These are phyloP conservation scores for Panicum hallii DNA, from an alignment of 202 grass and related monocot genomes.

Conservation along the genomic window DNA sequence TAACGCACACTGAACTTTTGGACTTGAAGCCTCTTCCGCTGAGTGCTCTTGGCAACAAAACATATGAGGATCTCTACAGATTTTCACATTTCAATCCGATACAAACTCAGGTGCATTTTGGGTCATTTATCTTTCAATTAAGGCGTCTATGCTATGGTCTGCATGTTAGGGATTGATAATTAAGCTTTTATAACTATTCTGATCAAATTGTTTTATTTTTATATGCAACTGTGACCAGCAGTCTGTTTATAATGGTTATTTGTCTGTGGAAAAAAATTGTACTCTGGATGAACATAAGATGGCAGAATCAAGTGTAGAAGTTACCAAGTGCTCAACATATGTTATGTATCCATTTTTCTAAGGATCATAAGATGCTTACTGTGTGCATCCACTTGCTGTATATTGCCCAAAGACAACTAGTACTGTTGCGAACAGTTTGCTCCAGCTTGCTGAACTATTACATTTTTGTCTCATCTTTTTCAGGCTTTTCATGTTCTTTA, in stretches of 20 bases:
- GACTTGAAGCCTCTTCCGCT: conserved; percentile 96
- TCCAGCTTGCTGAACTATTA: conserved; percentile 34
- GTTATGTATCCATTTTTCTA: conserved; percentile 15
- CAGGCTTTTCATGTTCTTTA: conserved; percentile 97
- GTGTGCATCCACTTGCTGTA: conserved; percentile 35
- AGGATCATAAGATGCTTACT: not conserved
- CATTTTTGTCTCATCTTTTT: conserved; percentile 28
- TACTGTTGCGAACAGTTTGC: conserved; percentile 9
- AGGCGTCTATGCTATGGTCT: conserved; percentile 23
- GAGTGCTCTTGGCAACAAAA: conserved; percentile 74
- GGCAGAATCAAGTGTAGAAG: conserved; percentile 13
- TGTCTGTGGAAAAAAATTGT: not conserved
- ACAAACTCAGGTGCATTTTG: conserved; percentile 83
- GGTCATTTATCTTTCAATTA: conserved; percentile 26
- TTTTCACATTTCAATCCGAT: conserved; percentile 99
- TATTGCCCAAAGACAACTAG: conserved; percentile 13
- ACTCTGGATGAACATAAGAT: conserved; percentile 6
- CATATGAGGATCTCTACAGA: conserved; percentile 76
- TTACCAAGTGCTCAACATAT: conserved; percentile 12
- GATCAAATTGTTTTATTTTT: conserved; percentile 16
- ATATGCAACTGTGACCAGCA: conserved; percentile 4
- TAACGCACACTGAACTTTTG: conserved; percentile 94
- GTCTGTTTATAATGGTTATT: conserved; percentile 10
- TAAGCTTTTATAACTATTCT: conserved; percentile 28
- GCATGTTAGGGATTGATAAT: conserved; percentile 24